Conservation (phyloP, 1,139 yeast species). For the Scheffersomyces illinoinensis region DNA sequence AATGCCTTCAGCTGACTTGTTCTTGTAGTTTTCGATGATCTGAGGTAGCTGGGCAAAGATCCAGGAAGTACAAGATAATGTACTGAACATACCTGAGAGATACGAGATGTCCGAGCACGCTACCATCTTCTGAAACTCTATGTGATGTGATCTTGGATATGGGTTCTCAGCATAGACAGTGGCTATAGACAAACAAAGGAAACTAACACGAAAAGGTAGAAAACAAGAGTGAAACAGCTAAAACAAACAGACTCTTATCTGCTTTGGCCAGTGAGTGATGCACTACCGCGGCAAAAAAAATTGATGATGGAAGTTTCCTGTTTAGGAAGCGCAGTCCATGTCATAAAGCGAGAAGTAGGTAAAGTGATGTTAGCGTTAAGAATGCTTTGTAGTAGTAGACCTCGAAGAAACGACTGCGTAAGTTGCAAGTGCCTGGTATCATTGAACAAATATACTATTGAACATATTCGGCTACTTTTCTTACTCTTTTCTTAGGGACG, state of each 20-base stretch:
- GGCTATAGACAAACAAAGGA: neutral
- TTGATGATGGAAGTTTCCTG: neutral
- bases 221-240: no score
- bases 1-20: conserved; percentile 83
- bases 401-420: no score
- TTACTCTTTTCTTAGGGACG: neutral
- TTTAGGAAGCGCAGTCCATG: neutral
- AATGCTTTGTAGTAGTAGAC: neutral
- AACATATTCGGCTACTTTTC: neutral
- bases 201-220: neutral
- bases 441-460: neutral
- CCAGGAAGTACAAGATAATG: conserved; percentile 55
- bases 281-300: neutral
- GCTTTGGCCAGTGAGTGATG: neutral
- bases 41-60: conserved; percentile 90
- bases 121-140: conserved; percentile 8
- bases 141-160: no score
- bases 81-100: conserved; percentile 32
- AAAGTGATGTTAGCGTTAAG: neutral
- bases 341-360: no score
- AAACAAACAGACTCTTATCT: neutral
- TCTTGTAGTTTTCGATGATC: conserved; percentile 68
- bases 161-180: neutral
- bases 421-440: neutral
- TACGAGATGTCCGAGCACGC: conserved; percentile 15